Base-by-base conservation (phyloP, 2,329 filamentous ascomycete genomes). In the Aspergillus glaucus region DNA sequence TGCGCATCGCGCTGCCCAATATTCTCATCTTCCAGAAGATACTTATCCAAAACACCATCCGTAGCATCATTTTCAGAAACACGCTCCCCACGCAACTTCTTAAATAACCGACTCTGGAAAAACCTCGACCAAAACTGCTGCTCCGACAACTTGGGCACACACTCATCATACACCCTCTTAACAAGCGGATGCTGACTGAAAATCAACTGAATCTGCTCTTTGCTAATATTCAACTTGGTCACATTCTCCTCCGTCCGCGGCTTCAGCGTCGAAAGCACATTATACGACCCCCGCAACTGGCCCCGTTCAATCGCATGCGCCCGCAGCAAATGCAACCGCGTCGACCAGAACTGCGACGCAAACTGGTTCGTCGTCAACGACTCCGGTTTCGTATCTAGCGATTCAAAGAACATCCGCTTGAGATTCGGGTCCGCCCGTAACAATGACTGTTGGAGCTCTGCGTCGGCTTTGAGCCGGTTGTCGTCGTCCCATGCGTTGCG, bases 341-440 rank as follows among this genome's bases (percentile, higher is more conserved):
- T 88, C 1, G 89, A 88, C 93, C 93, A 98, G 72, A 98, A 98
- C 66, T 96, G 92, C 1, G 83, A 77, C 57, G 92, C 90, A 67
- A 97, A 95, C 41, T 90, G 85, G 1, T 81, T 80, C 24, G 86
- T 82, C 0, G 86, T 85, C 52, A 97, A 85, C 2, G 86, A 84
- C 6, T 92, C 86, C 0, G 92, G 90, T 62, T 95, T 95, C 7
- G 87, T 87, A 46, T 81, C 78, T 44, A 90, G 75, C 0, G 89
- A 87, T 62, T 95, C 89, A 72, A 89, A 85, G 65, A 96, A 96
- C 40, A 91, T 93, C 65, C 87, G 83, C 58, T 87, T 82, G 37
- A 98, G 76, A 9, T 77, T 77, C 15, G 80, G 75, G 62, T 95
- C 87, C 49, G 88, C 85, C 60, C 87, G 90, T 67, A 97, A 82